Evolutionary conservation across 1,139 yeast genomes (phyloP).

Genomic region (Hyphopichia fennica): DNA sequence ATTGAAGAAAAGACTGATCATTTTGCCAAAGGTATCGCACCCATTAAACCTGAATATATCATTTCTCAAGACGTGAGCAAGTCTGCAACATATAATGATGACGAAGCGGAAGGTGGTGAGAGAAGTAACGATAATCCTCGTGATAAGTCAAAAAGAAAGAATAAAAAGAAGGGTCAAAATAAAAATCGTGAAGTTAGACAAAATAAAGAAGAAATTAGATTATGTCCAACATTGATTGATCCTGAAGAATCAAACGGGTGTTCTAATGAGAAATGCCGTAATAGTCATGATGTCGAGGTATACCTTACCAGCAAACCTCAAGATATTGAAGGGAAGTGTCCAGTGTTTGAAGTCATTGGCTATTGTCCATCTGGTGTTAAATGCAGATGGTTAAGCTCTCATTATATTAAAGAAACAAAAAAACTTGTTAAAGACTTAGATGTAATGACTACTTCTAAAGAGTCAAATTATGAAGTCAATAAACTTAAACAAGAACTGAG

Average conservation of each 20-base stretch:
- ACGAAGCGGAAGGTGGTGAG: conserved; percentile 49
- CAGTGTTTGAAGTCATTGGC: conserved; percentile 79
- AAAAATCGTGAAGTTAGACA: conserved; percentile 81
- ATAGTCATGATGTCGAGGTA: conserved; percentile 67
- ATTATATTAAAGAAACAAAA: conserved; percentile 52
- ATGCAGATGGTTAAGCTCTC: conserved; percentile 89
- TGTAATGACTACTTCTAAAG: conserved; percentile 33
- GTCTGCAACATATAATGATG: conserved; percentile 50
- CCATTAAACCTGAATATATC: conserved; percentile 64
- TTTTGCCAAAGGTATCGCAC: conserved; percentile 56
- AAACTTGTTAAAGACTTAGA: conserved; percentile 45
- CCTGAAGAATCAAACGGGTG: conserved; percentile 54
- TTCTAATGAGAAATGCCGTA: conserved; percentile 69
- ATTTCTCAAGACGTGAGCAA: conserved; percentile 23
- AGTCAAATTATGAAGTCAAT: conserved; percentile 62
- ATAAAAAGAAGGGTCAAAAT: conserved; percentile 77
- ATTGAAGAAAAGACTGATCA: conserved; percentile 8
- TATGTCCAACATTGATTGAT: conserved; percentile 64
- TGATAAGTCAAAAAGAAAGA: conserved; percentile 28
- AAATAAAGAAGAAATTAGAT: conserved; percentile 58
- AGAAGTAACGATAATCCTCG: conserved; percentile 23
- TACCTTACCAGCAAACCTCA: conserved; percentile 67
- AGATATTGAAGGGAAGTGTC: conserved; percentile 78
- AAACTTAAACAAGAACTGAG: conserved; percentile 55
- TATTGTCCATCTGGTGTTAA: conserved; percentile 90